Percentiles rank a stretch among this genome's conserved stretches.
These are phyloP conservation scores for Tuctoria greenei DNA, from an alignment of 176 grass and related monocot genomes.

Conservation along the genomic window DNA sequence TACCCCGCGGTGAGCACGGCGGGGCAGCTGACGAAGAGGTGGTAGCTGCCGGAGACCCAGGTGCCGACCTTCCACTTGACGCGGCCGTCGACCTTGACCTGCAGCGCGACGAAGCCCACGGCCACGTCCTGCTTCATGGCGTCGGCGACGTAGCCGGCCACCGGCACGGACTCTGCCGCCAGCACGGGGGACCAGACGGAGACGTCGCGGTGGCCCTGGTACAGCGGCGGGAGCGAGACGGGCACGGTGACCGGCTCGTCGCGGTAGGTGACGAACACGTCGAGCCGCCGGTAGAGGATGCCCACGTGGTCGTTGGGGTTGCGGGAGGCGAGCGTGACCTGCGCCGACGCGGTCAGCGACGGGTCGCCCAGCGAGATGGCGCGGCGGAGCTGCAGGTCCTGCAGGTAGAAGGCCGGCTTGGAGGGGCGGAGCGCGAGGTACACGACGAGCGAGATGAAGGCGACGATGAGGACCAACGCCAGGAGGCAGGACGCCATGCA, in stretches of 20 bases:
- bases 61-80: slow-evolving; percentile 68
- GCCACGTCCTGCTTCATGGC: slow-evolving; percentile 42
- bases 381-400: slow-evolving; percentile 46
- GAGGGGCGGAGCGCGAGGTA: slow-evolving; percentile 69
- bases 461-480: slow-evolving; percentile 45
- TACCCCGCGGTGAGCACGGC: slow-evolving; percentile 32
- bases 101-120: slow-evolving; percentile 33
- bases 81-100: slow-evolving; percentile 44
- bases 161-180: slow-evolving; percentile 33
- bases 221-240: slow-evolving; percentile 47
- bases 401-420: slow-evolving; percentile 71
- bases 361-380: slow-evolving; percentile 54
- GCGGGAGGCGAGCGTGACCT: slow-evolving; percentile 67
- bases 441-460: slow-evolving; percentile 43
- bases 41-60: slow-evolving; percentile 63
- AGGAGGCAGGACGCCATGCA: slow-evolving; percentile 45
- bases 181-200: slow-evolving; percentile 63
- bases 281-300: slow-evolving; percentile 50
- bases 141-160: slow-evolving; percentile 25
- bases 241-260: slow-evolving; percentile 56
- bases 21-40: slow-evolving; percentile 74
- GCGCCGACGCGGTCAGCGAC: slow-evolving; percentile 50
- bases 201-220: slow-evolving; percentile 57
- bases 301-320: slow-evolving; percentile 73
- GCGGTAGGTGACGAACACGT: slow-evolving; percentile 51